Conservation (phyloP, 169 alveolate species). For the Babesia sp. region DNA sequence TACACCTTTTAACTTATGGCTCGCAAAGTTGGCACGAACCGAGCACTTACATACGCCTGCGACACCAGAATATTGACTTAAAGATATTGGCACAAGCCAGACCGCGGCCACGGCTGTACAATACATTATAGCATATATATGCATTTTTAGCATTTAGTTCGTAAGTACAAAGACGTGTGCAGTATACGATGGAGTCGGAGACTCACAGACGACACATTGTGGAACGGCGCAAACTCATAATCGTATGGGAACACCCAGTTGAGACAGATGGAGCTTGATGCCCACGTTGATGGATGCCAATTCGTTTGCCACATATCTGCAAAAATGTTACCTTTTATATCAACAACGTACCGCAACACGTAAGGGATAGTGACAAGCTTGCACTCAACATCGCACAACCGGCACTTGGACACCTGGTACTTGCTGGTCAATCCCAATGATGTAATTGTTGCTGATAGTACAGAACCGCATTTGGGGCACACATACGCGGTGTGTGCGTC, state of each 20-base stretch:
- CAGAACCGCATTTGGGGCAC: conserved; percentile 97
- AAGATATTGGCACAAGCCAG: no score
- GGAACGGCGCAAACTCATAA: background rate
- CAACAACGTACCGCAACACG: conserved; percentile 49
- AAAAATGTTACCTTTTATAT: background rate
- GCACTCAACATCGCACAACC: conserved; percentile 58
- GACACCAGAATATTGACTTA: no score
- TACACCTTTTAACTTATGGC: background rate
- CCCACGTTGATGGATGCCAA: conserved; percentile 67
- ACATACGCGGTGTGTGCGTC: conserved; percentile 97
- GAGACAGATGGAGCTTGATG: conserved; percentile 60
- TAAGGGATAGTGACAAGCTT: conserved; percentile 68
- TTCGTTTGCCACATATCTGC: conserved; percentile 66
- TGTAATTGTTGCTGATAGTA: conserved; percentile 86
- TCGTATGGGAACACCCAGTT: conserved; percentile 47
- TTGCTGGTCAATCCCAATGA: conserved; percentile 64
- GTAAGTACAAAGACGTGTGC: background rate
- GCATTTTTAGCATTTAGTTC: background rate
- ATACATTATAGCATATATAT: background rate
- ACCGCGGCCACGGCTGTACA: background rate
- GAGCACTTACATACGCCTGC: background rate
- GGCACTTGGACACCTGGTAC: conserved; percentile 49
- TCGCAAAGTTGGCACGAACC: background rate
- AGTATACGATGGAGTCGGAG: conserved; percentile 17
- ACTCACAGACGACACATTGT: background rate